Evolutionary conservation across 805 yeast genomes (phyloP), one percentile per base, ranked within the genome.

Genomic region (Candida sakaeoensis): DNA sequence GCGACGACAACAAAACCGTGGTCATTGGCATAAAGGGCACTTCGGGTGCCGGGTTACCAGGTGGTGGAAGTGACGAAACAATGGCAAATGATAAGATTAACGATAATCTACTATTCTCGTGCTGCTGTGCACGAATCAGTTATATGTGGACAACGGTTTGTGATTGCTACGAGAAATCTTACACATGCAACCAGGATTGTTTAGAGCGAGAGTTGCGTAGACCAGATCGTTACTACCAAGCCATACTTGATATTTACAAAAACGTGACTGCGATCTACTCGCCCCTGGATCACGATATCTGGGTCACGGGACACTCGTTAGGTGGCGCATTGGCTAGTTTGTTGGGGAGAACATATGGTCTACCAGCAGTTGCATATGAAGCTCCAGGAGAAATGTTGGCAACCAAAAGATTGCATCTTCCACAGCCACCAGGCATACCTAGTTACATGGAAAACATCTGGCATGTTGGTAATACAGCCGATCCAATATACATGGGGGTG

Each of bases 391-490:
- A 93, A 50, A 62, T 77, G 55, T 64, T 93, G 41, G 93, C 99
- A 2, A 77, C 93, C 0, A 73, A 73, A 50, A 73, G 99, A 49
- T 68, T 93, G 33, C 97, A 90, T 62, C 70, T 93, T 36, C 99
- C 99, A 0, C 74, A 77, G 65, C 95, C 98, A 2, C 99, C 99
- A 1, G 96, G 96, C 1, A 57, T 86, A 10, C 90, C 96, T 0
- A 62, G 68, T 6, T 76, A 81, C 51, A 65, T 78, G 62, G 97
- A 90, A 52, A 82, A 86, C 47, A 76, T 93, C 8, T 93, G 95
- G 95, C 97, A 93, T 57, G 67, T 93, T 55, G 99, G 99, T 2
- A 91, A 93, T 58, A 93, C 93, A 2, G 98, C 96, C 0, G 99
- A 93, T 58, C 99, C 99, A 1, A 86, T 93, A 2, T 93, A 73